Evolutionary conservation across 2,329 filamentous ascomycete species (phyloP).

Genomic region (Sporothrix mexicana): DNA sequence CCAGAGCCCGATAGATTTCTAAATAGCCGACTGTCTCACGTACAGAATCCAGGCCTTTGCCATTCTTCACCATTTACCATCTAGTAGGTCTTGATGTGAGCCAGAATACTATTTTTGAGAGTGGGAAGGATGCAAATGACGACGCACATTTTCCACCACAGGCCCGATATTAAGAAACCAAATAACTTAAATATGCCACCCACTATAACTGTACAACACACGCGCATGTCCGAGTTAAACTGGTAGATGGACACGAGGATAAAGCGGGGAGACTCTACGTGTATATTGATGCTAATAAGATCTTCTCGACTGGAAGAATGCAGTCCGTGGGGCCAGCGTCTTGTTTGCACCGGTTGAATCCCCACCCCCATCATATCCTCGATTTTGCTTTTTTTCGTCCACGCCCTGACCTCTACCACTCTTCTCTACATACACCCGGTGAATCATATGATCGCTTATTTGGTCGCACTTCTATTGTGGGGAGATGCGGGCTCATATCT

Average conservation of each 20-base stretch:
- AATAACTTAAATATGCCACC: not conserved
- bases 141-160: not conserved
- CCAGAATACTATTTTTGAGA: not conserved
- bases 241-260: not conserved
- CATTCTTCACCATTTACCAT: not conserved
- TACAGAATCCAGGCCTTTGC: not conserved
- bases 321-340: too few relatives aligned
- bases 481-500: slow-evolving; percentile 1
- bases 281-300: slow-evolving; percentile 18
- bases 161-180: not conserved
- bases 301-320: not conserved
- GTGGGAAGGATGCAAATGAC: not conserved
- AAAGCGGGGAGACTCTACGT: not conserved
- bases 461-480: not conserved
- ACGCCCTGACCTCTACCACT: not conserved
- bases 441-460: not conserved
- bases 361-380: not conserved
- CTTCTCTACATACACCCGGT: not conserved
- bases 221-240: not conserved
- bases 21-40: too few relatives aligned
- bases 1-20: too few relatives aligned
- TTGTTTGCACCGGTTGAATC: slow-evolving; percentile 1
- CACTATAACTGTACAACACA: not conserved
- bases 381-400: not conserved
- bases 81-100: not conserved